Conservation (phyloP, 768 basidiomycete species). For the Lactarius deliciosus region DNA sequence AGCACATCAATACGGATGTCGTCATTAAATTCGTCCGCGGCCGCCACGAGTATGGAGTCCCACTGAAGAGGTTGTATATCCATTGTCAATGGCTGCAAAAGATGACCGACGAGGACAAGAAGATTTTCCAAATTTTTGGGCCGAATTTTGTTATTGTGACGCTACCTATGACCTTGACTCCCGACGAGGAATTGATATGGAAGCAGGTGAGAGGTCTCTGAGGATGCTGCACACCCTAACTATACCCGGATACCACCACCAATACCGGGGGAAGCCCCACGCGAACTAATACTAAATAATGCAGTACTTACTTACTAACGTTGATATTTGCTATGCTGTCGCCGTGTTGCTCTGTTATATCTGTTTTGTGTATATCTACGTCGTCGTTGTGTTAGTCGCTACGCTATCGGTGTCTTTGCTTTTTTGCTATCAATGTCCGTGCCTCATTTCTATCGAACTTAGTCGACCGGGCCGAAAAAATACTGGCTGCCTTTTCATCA, state of each 20-base stretch:
- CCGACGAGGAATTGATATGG: slow-evolving; percentile 16
- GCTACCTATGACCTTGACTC: slow-evolving; percentile 12
- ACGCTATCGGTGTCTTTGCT: slow-evolving; percentile 1
- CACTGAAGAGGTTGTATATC: slow-evolving; percentile 24
- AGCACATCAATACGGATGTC: not conserved
- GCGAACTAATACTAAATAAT: not conserved
- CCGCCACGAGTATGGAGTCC: slow-evolving; percentile 9
- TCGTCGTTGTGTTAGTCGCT: not conserved
- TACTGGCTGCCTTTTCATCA: not conserved
- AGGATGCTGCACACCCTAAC: not conserved
- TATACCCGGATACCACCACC: not conserved
- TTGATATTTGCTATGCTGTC: slow-evolving; percentile 10
- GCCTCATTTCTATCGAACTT: not conserved
- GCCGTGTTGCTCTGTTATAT: slow-evolving; percentile 3
- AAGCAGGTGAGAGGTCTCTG: slow-evolving; percentile 1
- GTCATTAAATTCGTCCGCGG: slow-evolving; percentile 8
- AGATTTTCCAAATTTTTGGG: not conserved
- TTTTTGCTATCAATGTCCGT: not conserved
- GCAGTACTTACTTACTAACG: not conserved
- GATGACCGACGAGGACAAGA: slow-evolving; percentile 10
- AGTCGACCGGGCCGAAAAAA: slow-evolving; percentile 8
- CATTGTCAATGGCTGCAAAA: slow-evolving; percentile 7
- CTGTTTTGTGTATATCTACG: slow-evolving; percentile 8
- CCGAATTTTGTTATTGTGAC: slow-evolving; percentile 7
- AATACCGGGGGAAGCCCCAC: not conserved